Evolutionary conservation across 345 rosid species (phyloP).

Genomic region (Kandelia obovata): DNA sequence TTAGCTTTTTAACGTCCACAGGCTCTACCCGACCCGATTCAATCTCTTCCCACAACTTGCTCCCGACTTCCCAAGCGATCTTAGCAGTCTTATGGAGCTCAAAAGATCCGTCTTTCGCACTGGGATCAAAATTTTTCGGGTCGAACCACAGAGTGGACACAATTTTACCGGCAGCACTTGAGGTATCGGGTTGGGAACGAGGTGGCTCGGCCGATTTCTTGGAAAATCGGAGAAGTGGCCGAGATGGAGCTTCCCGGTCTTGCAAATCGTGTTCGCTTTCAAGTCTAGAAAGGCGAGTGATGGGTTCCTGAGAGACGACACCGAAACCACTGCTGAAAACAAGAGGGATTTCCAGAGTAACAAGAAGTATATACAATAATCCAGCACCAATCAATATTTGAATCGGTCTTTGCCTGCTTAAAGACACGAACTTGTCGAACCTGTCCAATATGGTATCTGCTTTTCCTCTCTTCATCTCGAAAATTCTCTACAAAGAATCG

Average conservation of each 20-base stretch:
- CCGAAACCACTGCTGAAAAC: constrained; percentile 53
- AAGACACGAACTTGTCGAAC: constrained; percentile 39
- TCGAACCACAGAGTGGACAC: constrained; percentile 59
- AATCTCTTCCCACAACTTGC: constrained; percentile 64
- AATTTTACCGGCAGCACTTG: constrained; percentile 16
- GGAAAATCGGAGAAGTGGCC: constrained; percentile 50
- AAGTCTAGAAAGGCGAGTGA: constrained; percentile 45
- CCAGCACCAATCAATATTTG: constrained; percentile 58
- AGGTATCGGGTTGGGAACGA: constrained; percentile 9
- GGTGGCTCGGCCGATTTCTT: constrained; percentile 33
- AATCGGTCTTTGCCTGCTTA: constrained; percentile 63
- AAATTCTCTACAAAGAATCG: background rate
- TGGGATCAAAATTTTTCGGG: constrained; percentile 48
- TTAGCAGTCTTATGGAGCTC: constrained; percentile 75
- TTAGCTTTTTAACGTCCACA: constrained; percentile 5
- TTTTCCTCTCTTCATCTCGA: constrained; percentile 57
- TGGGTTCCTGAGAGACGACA: constrained; percentile 45
- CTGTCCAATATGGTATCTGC: constrained; percentile 36
- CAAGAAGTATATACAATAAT: constrained; percentile 51
- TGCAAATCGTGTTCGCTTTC: constrained; percentile 44
- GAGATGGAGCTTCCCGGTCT: constrained; percentile 46
- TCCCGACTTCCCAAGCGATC: constrained; percentile 70
- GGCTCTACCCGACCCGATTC: constrained; percentile 39
- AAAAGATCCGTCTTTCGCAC: constrained; percentile 52
- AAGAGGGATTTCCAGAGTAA: constrained; percentile 74